These are phyloP conservation scores for Candida insectorum DNA, from an alignment of 805 yeast species.

Conservation along the genomic window DNA sequence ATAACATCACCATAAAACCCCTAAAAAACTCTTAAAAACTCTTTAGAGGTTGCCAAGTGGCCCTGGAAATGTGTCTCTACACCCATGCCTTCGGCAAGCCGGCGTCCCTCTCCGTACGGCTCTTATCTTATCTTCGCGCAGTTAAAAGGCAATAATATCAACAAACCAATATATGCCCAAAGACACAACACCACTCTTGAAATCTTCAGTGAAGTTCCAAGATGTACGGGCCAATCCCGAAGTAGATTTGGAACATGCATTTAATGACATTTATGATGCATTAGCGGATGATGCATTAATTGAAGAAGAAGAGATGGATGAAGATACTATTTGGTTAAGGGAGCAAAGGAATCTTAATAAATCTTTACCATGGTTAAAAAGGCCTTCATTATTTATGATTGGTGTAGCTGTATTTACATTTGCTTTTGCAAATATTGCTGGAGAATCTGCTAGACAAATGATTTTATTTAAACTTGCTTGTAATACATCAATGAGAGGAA, in stretches of 20 bases:
- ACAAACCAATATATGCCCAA: no score
- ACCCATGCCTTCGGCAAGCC: not conserved
- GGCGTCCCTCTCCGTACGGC: no score
- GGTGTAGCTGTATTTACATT: constrained; percentile 39
- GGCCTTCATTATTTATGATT: constrained; percentile 56
- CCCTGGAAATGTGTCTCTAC: no score
- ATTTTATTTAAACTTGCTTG: constrained; percentile 29
- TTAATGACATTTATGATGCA: constrained; percentile 38
- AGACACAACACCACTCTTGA: no score
- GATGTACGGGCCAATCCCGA: constrained; percentile 5
- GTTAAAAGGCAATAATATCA: no score
- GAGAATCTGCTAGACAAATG: constrained; percentile 41
- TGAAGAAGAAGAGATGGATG: constrained; percentile 31
- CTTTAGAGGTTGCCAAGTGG: no score
- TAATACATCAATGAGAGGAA: constrained; percentile 14
- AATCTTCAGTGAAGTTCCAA: constrained; percentile 7
- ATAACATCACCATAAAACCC: no score
- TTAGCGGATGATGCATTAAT: constrained; percentile 26
- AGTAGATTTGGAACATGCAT: constrained; percentile 25
- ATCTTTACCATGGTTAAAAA: constrained; percentile 47
- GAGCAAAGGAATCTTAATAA: constrained; percentile 46
- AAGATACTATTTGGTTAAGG: constrained; percentile 46
- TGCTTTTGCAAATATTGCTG: constrained; percentile 38
- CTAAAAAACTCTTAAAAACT: no score
- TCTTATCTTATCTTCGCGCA: no score